phyloP scores from a whole-genome alignment of 306 rosid genomes.

The Gastrolobium bilobum region DNA sequence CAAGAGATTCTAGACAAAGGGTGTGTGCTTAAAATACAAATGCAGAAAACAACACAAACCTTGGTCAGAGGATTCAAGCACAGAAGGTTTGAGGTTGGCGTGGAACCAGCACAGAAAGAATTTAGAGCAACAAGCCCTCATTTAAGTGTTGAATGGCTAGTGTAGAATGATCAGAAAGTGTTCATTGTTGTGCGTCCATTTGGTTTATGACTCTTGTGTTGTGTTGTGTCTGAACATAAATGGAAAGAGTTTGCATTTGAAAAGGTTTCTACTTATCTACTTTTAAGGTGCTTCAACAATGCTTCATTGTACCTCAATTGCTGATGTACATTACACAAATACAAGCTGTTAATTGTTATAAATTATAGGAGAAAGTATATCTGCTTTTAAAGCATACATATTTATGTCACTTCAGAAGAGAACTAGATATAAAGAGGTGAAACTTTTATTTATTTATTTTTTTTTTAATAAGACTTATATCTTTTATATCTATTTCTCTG shows the following conservation, averaged over 20 bases:
- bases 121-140: constrained; percentile 97
- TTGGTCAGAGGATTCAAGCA: constrained; percentile 80
- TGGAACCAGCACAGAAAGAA: constrained; percentile 90
- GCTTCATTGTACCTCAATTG: not conserved
- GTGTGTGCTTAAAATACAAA: not conserved
- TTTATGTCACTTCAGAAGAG: too few relatives aligned
- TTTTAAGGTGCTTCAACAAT: constrained; percentile 33
- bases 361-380: too few relatives aligned
- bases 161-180: constrained; percentile 47
- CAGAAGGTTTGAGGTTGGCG: constrained; percentile 83
- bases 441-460: too few relatives aligned
- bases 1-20: not conserved
- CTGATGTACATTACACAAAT: constrained; percentile 39
- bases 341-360: not conserved
- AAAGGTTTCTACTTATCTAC: constrained; percentile 31
- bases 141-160: constrained; percentile 40
- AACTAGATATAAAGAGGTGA: too few relatives aligned
- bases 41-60: constrained; percentile 54
- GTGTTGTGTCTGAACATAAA: constrained; percentile 40
- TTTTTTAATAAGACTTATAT: too few relatives aligned
- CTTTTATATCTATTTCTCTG: too few relatives aligned
- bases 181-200: constrained; percentile 50
- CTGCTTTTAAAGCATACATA: too few relatives aligned
- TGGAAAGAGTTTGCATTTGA: constrained; percentile 38
- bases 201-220: constrained; percentile 36